Evolutionary conservation across 768 basidiomycete species (phyloP).

Genomic region (Lyophyllum semitale): DNA sequence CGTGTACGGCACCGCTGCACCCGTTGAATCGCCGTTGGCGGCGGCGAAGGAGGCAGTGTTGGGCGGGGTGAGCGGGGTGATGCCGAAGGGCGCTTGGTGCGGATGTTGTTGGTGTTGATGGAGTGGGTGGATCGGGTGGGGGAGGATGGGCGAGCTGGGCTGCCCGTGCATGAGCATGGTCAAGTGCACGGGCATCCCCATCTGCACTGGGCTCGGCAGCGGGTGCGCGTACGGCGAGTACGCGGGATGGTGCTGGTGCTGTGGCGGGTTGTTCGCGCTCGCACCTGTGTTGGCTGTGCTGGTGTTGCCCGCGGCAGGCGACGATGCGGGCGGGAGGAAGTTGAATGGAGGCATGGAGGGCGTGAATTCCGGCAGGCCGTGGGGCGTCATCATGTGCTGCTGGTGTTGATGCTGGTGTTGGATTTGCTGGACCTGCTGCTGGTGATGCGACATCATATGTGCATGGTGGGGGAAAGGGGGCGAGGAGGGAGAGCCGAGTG

Average conservation of each 20-base stretch:
- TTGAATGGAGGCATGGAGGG: constrained; percentile 96
- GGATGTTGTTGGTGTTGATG: not conserved
- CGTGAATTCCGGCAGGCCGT: constrained; percentile 90
- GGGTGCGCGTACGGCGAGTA: constrained; percentile 7
- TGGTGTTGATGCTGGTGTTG: constrained; percentile 11
- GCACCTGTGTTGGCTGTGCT: not conserved
- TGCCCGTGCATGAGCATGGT: not conserved
- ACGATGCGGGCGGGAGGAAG: constrained; percentile 61
- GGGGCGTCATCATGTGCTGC: constrained; percentile 57
- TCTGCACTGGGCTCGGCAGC: constrained; percentile 10
- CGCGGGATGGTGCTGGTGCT: not conserved
- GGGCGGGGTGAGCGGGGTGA: constrained; percentile 2
- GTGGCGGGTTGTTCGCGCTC: not conserved
- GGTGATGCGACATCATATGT: constrained; percentile 20
- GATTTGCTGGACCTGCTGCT: constrained; percentile 38
- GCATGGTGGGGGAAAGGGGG: constrained; percentile 42
- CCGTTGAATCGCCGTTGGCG: constrained; percentile 28
- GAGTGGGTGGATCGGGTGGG: not conserved
- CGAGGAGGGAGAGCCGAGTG: constrained; percentile 31
- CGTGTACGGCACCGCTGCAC: constrained; percentile 11
- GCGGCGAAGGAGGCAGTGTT: constrained; percentile 39
- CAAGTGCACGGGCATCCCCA: not conserved
- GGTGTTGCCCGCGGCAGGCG: constrained; percentile 12
- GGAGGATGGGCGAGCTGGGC: not conserved
- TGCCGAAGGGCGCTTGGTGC: constrained; percentile 4